Base-by-base conservation (phyloP, 2,329 filamentous ascomycete genomes). In the Coleophoma eucalyptorum region DNA sequence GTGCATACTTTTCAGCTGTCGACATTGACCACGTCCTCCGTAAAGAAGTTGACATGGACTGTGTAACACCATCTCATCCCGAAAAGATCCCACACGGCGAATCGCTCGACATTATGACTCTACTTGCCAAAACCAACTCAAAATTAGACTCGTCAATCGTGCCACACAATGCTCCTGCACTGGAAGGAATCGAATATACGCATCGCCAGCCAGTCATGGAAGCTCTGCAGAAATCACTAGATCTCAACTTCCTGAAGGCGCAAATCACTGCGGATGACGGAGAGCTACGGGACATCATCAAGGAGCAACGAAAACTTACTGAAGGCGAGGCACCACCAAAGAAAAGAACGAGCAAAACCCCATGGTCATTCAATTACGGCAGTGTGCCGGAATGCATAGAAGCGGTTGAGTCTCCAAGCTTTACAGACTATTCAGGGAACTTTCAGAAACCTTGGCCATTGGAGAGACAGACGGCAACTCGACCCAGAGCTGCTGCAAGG, bases 1-100 rank as follows among this genome's bases (percentile, higher is more conserved):
- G 92, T 62, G 94, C 94, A 8, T 99, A 91, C 70, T 99, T 99
- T 71, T 95, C 89, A 1, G 93, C 94, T 3, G 84, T 99, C 5
- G 94, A 99, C 64, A 89, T 99, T 58, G 94, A 99, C 64, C 86
- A 90, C 61, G 92, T 99, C 3, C 77, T 99, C n/a, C 83, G 94
- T 47, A 99, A 99, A 67, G 94, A 99, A 69, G 95, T 99, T 4
- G 88, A 99, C 67, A 96, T 99, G 90, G 89, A 96, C 64, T 99
- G 94, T 66, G 72, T 97, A 41, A 99, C 94, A 0, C 94, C 94
- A 1, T 94, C 88, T 41, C 89, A 99, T 67, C 79, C 80, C 0
- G 77, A 79, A 0, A 77, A 86, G 31, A 97, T 99, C 40, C 79
- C 89, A 0, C 87, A 84, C 2, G 94, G 95, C 34, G 92, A 97